Percentiles rank a stretch among this genome's conserved stretches.
Conservation (phyloP, 768 basidiomycete species). For the Kockovaella imperatae region DNA sequence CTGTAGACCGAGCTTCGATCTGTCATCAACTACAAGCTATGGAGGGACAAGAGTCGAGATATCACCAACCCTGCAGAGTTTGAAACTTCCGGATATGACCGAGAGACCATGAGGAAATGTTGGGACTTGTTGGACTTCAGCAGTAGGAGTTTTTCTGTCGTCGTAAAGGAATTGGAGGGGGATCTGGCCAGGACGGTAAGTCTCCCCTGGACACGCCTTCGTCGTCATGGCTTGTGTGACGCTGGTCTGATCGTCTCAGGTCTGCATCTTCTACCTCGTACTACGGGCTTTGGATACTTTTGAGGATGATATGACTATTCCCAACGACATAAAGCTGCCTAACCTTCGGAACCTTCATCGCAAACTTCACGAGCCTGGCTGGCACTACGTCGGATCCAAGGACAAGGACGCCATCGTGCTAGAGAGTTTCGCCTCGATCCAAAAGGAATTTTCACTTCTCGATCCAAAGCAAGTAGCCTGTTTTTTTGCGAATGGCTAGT, state of each 20-base stretch:
- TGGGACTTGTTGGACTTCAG: conserved; percentile 85
- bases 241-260: conserved; percentile 48
- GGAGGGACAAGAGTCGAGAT: conserved; percentile 68
- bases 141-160: conserved; percentile 79
- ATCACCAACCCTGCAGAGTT: conserved; percentile 69
- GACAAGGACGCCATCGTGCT: conserved; percentile 84
- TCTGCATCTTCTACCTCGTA: conserved; percentile 90
- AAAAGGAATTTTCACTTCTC: conserved; percentile 69
- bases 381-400: conserved; percentile 74
- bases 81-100: conserved; percentile 75
- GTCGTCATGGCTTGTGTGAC: not conserved
- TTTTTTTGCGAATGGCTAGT: not conserved
- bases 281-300: conserved; percentile 92
- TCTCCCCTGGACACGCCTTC: conserved; percentile 15
- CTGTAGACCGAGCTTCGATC: conserved; percentile 62
- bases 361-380: conserved; percentile 70
- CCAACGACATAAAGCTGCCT: conserved; percentile 76
- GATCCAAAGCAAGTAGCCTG: conserved; percentile 56
- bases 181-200: conserved; percentile 85
- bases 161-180: conserved; percentile 92
- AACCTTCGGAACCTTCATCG: conserved; percentile 74
- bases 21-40: conserved; percentile 73
- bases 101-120: conserved; percentile 75
- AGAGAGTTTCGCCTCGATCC: conserved; percentile 69
- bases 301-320: conserved; percentile 96